Percentiles rank a stretch among this genome's conserved stretches.
Conservation (phyloP, 768 basidiomycete species). For the Trametes cubensis region DNA sequence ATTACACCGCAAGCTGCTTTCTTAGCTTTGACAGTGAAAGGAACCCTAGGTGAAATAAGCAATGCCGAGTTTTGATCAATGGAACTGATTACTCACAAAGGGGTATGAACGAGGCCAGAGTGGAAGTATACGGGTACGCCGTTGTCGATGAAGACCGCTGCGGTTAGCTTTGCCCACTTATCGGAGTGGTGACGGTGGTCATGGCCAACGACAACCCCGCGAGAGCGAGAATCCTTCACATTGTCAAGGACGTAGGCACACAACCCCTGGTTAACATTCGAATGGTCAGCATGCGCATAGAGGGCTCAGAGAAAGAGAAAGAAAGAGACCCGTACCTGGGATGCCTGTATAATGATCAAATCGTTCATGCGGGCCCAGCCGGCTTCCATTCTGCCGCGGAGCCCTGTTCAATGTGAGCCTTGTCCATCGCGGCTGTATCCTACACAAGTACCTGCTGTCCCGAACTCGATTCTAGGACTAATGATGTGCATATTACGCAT, state of each 20-base stretch:
- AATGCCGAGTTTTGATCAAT: too few relatives aligned
- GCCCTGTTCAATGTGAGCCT: slow-evolving; percentile 46
- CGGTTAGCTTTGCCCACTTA: slow-evolving; percentile 76
- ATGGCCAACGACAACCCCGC: slow-evolving; percentile 82
- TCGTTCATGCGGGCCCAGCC: slow-evolving; percentile 94
- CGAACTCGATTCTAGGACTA: slow-evolving; percentile 80
- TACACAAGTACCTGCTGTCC: slow-evolving; percentile 68
- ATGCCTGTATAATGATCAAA: slow-evolving; percentile 78
- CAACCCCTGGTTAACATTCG: slow-evolving; percentile 56
- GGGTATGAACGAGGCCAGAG: slow-evolving; percentile 76
- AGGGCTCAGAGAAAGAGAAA: not conserved
- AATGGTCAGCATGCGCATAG: not conserved
- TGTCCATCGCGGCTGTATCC: not conserved
- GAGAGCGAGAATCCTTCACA: slow-evolving; percentile 52
- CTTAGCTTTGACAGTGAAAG: slow-evolving; percentile 69
- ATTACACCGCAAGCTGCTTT: slow-evolving; percentile 83
- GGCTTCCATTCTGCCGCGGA: slow-evolving; percentile 83
- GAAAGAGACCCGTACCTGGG: slow-evolving; percentile 53
- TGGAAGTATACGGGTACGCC: slow-evolving; percentile 73
- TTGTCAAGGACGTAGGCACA: slow-evolving; percentile 67
- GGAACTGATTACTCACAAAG: slow-evolving; percentile 49
- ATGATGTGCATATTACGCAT: too few relatives aligned
- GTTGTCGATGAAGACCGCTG: slow-evolving; percentile 64
- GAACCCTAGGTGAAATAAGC: slow-evolving; percentile 55
- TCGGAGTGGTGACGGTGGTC: slow-evolving; percentile 85